Evolutionary conservation across 345 rosid species (phyloP).

Genomic region (Streptanthus diversifolius): DNA sequence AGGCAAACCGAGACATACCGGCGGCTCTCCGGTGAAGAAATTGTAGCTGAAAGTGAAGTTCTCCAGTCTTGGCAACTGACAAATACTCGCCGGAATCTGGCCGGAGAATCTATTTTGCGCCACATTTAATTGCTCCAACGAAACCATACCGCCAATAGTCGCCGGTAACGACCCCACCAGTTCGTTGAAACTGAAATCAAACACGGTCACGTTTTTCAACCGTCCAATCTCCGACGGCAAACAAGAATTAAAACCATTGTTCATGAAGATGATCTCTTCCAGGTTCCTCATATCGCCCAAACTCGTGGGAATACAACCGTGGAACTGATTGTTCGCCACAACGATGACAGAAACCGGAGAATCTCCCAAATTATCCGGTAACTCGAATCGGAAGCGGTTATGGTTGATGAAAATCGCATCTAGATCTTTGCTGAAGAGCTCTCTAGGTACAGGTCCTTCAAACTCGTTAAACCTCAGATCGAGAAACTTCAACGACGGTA

Average conservation of each 20-base stretch:
- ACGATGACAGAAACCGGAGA: conserved; percentile 83
- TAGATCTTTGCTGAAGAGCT: conserved; percentile 62
- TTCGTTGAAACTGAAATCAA: conserved; percentile 61
- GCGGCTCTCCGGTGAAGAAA: conserved; percentile 76
- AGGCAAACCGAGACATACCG: conserved; percentile 46
- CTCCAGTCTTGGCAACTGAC: conserved; percentile 55
- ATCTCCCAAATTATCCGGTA: conserved; percentile 75
- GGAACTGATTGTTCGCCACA: conserved; percentile 64
- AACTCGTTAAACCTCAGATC: conserved; percentile 85
- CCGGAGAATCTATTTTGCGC: conserved; percentile 74
- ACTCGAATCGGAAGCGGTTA: conserved; percentile 60
- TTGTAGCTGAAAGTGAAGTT: conserved; percentile 67
- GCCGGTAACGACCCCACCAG: conserved; percentile 63
- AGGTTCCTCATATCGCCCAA: conserved; percentile 68
- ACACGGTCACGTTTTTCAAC: conserved; percentile 61
- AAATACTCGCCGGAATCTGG: conserved; percentile 52
- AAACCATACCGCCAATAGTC: conserved; percentile 51
- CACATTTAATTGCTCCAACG: conserved; percentile 72
- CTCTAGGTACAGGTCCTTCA: conserved; percentile 69
- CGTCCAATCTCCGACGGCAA: conserved; percentile 58
- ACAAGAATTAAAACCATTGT: conserved; percentile 68
- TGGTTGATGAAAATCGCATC: conserved; percentile 77
- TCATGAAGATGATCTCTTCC: conserved; percentile 63
- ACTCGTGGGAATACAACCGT: conserved; percentile 77
- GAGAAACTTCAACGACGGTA: conserved; percentile 64